Evolutionary conservation across 2,329 filamentous ascomycete species (phyloP).

Genomic region (Periconia sp.): DNA sequence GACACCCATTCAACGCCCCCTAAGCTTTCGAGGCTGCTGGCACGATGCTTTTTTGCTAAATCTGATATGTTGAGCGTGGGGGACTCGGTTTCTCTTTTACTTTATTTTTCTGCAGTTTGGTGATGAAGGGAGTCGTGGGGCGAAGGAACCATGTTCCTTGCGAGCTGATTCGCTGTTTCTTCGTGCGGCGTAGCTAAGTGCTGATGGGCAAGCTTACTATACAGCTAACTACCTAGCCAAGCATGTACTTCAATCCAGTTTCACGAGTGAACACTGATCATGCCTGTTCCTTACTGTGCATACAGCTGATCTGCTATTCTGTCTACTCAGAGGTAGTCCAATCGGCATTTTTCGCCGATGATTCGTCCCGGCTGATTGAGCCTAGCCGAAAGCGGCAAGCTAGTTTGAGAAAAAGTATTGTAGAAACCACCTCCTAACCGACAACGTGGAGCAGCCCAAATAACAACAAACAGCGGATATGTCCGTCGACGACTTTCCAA

Average conservation of each 20-base stretch:
- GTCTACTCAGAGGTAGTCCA: not conserved
- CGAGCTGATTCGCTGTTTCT: not conserved
- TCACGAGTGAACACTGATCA: too few species aligned
- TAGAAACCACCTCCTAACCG: not conserved
- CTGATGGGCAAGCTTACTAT: too few species aligned
- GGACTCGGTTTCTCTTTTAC: too few species aligned
- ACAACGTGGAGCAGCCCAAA: not conserved
- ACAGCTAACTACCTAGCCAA: too few species aligned
- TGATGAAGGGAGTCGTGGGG: not conserved
- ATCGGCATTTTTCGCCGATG: not conserved
- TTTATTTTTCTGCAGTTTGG: not conserved
- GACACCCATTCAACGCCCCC: not conserved
- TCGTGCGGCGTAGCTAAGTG: too few species aligned
- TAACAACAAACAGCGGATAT: not conserved
- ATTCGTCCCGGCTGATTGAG: not conserved
- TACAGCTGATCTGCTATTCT: not conserved
- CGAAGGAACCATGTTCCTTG: not conserved
- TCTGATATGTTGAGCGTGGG: too few species aligned
- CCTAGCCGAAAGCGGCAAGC: not conserved
- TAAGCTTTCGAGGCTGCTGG: not conserved
- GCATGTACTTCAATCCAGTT: too few species aligned
- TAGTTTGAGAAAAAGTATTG: not conserved
- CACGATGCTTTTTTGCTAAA: too few species aligned
- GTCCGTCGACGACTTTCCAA: slow-evolving; percentile 20
- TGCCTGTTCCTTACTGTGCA: not conserved